phyloP scores from a whole-genome alignment of 1,284 basidiomycete species.

The Puccinia horiana region DNA sequence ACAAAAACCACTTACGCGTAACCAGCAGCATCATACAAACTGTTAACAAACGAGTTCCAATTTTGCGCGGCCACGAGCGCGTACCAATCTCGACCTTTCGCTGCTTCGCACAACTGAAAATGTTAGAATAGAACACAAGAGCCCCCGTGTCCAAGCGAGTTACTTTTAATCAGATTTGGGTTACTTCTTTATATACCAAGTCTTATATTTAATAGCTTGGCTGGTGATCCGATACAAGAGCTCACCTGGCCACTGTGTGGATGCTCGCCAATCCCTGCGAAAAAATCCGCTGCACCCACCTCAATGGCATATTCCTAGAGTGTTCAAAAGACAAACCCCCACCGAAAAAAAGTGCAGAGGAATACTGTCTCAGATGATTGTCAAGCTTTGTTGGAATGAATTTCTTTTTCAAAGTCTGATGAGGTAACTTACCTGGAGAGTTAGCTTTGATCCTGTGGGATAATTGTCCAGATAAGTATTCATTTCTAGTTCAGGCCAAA shows the following conservation, averaged over 20 bases:
- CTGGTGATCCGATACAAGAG: background rate
- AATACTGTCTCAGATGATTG: background rate
- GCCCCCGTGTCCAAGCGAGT: background rate
- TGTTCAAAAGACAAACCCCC: background rate
- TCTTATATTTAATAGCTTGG: background rate
- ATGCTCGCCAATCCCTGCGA: conserved; percentile 41
- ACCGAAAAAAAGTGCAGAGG: background rate
- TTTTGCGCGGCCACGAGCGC: conserved; percentile 45
- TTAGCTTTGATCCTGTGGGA: conserved; percentile 23
- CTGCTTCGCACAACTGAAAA: conserved; percentile 36
- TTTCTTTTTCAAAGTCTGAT: background rate
- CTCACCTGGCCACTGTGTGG: conserved; percentile 45
- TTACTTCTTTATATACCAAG: background rate
- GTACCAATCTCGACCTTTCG: conserved; percentile 48
- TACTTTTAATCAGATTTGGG: background rate
- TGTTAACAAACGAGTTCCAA: conserved; percentile 49
- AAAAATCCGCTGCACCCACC: conserved; percentile 45
- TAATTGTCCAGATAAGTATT: conserved; percentile 47
- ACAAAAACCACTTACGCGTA: conserved; percentile 37
- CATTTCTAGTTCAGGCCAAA: conserved; percentile 44
- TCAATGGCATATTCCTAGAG: conserved; percentile 40
- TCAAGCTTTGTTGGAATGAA: background rate
- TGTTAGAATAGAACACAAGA: background rate
- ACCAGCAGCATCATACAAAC: conserved; percentile 47
- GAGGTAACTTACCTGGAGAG: conserved; percentile 33